A percentile compares a stretch with the other conserved stretches of the same genome.
These are phyloP conservation scores for Bruguiera sexangula DNA, from an alignment of 345 rosid genomes.

Conservation along the genomic window DNA sequence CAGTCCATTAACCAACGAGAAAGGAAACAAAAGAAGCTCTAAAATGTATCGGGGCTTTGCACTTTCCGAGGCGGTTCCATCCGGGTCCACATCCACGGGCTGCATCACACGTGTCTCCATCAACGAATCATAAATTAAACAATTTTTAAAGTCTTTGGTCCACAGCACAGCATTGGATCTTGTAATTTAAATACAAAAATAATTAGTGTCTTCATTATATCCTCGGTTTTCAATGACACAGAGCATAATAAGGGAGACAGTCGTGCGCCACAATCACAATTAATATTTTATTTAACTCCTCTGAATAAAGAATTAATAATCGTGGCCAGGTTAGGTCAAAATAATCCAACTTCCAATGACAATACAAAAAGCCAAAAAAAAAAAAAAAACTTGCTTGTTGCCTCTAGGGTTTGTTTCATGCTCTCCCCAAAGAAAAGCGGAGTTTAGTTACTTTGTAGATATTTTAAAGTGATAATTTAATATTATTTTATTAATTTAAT, in stretches of 20 bases:
- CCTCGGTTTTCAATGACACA: neutral
- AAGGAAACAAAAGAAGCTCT: neutral
- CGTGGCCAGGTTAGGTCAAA: slow-evolving; percentile 28
- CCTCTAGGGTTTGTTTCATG: neutral
- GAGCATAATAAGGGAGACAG: slow-evolving; percentile 13
- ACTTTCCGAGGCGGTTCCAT: slow-evolving; percentile 7
- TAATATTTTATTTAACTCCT: neutral
- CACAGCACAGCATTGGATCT: slow-evolving; percentile 30
- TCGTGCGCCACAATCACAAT: slow-evolving; percentile 25
- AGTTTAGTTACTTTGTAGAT: neutral
- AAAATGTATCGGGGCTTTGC: neutral
- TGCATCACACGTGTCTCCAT: slow-evolving; percentile 20
- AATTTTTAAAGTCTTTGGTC: slow-evolving; percentile 1
- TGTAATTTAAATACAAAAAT: slow-evolving; percentile 25
- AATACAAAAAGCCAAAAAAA: too few relatives aligned
- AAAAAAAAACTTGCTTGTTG: too few relatives aligned
- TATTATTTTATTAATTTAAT: too few relatives aligned
- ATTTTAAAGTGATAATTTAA: too few relatives aligned
- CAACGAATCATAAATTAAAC: neutral
- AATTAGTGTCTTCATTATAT: too few relatives aligned
- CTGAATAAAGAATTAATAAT: slow-evolving; percentile 13
- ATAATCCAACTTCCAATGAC: slow-evolving; percentile 21
- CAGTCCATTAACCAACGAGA: too few relatives aligned
- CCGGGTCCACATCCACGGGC: slow-evolving; percentile 29
- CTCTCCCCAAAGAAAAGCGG: neutral